These are phyloP conservation scores for Leccinum pseudoinsigne DNA, from an alignment of 1,284 basidiomycete species.

Conservation along the genomic window DNA sequence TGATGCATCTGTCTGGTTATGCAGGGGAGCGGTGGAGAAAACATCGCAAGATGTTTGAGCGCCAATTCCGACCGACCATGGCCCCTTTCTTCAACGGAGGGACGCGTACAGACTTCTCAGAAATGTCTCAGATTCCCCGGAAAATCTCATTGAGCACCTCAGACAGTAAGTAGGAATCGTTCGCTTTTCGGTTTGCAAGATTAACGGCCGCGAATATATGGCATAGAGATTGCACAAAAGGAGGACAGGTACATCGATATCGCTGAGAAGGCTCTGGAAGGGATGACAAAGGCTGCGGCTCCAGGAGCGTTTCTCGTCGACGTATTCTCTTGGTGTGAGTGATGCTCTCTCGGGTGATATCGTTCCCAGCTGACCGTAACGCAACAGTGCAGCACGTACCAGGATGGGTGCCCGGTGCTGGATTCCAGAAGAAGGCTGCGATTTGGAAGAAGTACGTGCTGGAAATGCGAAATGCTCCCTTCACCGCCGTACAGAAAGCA, in stretches of 20 bases:
- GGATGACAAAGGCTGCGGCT: conserved; percentile 37
- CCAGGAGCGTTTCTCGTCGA: conserved; percentile 41
- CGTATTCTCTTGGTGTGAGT: conserved; percentile 34
- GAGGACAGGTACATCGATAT: conserved; percentile 38
- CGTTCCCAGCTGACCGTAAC: conserved; percentile 5
- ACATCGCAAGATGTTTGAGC: conserved; percentile 49
- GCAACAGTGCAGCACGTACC: conserved; percentile 33
- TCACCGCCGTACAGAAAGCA: conserved; percentile 26
- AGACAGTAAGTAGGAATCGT: conserved; percentile 38
- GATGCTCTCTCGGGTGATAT: background rate
- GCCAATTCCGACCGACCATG: conserved; percentile 43
- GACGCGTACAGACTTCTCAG: conserved; percentile 42
- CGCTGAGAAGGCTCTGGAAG: conserved; percentile 38
- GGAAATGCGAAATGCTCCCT: conserved; percentile 34
- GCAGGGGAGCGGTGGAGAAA: conserved; percentile 47
- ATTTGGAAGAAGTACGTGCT: conserved; percentile 31
- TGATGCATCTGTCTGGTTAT: background rate
- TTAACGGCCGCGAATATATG: conserved; percentile 28
- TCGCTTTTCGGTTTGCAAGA: background rate
- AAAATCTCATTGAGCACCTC: conserved; percentile 42
- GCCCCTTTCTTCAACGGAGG: conserved; percentile 36
- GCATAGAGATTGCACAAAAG: conserved; percentile 35
- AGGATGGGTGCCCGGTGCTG: conserved; percentile 34
- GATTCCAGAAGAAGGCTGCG: conserved; percentile 32
- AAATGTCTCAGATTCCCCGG: conserved; percentile 37